Conservation (phyloP, 129 eudicot species). For the Helianthus annuus region DNA sequence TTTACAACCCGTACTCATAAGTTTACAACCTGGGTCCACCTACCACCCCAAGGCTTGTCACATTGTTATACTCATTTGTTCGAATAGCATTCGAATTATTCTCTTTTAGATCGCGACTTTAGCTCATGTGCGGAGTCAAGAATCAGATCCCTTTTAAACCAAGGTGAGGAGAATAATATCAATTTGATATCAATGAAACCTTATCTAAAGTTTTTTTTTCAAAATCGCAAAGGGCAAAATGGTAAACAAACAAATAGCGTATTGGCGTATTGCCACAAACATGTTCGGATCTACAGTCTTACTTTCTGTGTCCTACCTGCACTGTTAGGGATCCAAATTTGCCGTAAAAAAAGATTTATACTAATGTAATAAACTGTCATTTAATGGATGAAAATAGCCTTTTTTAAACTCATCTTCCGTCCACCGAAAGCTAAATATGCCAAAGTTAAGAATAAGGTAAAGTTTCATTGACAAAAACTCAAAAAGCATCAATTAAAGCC, state of each 20-base stretch:
- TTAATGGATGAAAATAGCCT: no score
- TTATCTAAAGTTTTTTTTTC: neutral
- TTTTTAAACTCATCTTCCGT: constrained; percentile 14
- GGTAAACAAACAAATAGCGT: neutral
- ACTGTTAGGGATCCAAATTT: neutral
- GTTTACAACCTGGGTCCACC: neutral
- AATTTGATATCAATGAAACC: constrained; percentile 1
- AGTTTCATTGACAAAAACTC: constrained; percentile 32
- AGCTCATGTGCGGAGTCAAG: constrained; percentile 18
- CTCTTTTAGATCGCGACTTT: neutral
- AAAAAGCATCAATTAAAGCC: constrained; percentile 47
- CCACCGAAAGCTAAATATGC: constrained; percentile 49
- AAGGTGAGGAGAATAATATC: constrained; percentile 23
- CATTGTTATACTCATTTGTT: neutral
- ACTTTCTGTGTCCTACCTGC: neutral
- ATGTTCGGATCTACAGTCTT: neutral
- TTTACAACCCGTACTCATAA: neutral
- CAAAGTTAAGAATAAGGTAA: constrained; percentile 44
- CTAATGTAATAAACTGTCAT: no score
- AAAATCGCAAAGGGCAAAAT: neutral
- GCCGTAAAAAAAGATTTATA: no score
- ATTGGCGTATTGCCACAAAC: neutral
- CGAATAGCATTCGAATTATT: neutral
- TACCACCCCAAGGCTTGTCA: neutral
- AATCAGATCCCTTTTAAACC: constrained; percentile 25